Percentiles rank a stretch among this genome's conserved stretches.
Evolutionary conservation across 1,284 basidiomycete genomes (phyloP).

Genomic region (Albatrellus sp.): DNA sequence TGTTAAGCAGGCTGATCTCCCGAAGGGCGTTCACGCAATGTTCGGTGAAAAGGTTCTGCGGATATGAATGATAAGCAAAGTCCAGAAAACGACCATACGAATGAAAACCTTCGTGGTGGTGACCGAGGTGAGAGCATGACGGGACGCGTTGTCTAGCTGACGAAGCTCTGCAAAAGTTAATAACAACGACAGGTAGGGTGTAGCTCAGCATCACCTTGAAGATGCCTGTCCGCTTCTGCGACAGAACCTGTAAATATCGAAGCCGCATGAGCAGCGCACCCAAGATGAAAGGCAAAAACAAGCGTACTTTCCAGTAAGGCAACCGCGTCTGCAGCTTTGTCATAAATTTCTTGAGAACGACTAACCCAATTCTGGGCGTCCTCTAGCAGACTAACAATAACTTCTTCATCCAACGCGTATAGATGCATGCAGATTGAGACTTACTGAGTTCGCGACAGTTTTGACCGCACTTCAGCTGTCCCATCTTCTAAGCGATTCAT

Average conservation of each 20-base stretch:
- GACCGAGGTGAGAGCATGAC: conserved; percentile 45
- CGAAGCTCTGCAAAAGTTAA: conserved; percentile 14
- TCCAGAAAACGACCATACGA: background rate
- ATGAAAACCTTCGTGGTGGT: conserved; percentile 43
- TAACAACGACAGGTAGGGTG: background rate
- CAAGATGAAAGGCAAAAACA: background rate
- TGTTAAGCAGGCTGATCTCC: conserved; percentile 65
- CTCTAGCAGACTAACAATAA: conserved; percentile 34
- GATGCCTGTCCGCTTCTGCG: conserved; percentile 34
- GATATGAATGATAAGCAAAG: background rate
- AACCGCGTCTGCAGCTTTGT: conserved; percentile 42
- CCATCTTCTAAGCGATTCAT: conserved; percentile 45
- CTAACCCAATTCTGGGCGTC: conserved; percentile 43
- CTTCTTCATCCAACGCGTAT: background rate
- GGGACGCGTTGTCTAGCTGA: conserved; percentile 45
- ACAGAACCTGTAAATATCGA: conserved; percentile 28
- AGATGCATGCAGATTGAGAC: conserved; percentile 10
- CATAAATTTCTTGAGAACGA: conserved; percentile 43
- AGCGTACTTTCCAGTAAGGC: conserved; percentile 39
- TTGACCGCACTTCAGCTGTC: conserved; percentile 43
- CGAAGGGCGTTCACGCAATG: conserved; percentile 56
- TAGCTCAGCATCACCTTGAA: conserved; percentile 34
- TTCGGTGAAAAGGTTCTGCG: conserved; percentile 69
- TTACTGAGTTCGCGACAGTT: conserved; percentile 37
- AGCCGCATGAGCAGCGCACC: background rate